A percentile compares a stretch with the other conserved stretches of the same genome.
Evolutionary conservation across 2,329 filamentous ascomycete species (phyloP).

Genomic region (Leptographium procerum): DNA sequence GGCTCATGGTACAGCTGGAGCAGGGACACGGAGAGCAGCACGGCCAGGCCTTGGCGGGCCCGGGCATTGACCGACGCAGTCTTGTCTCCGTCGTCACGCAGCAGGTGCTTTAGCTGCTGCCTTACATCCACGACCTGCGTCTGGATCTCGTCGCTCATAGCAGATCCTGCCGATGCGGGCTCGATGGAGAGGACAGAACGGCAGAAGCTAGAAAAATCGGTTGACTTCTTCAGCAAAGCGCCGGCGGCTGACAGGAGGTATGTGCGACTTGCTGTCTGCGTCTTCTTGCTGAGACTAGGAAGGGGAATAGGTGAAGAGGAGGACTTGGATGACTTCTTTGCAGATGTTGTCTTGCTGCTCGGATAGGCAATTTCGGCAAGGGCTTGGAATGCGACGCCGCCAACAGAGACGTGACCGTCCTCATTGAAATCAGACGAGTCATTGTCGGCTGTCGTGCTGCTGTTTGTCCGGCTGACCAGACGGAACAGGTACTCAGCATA

Average conservation of each 20-base stretch:
- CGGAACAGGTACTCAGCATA: slow-evolving; percentile 45
- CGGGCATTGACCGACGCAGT: slow-evolving; percentile 21
- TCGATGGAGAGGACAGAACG: slow-evolving; percentile 43
- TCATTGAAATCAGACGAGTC: slow-evolving; percentile 17
- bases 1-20: slow-evolving; percentile 77
- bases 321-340: background rate
- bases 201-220: slow-evolving; percentile 42
- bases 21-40: slow-evolving; percentile 75
- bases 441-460: slow-evolving; percentile 16
- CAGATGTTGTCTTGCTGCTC: slow-evolving; percentile 6
- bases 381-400: slow-evolving; percentile 35
- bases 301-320: slow-evolving; percentile 17
- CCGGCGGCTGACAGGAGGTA: slow-evolving; percentile 48
- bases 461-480: slow-evolving; percentile 28
- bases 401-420: slow-evolving; percentile 21
- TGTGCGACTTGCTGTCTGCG: slow-evolving; percentile 42
- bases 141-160: slow-evolving; percentile 44
- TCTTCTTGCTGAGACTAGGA: slow-evolving; percentile 37
- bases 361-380: slow-evolving; percentile 44
- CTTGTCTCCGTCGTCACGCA: slow-evolving; percentile 34
- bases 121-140: slow-evolving; percentile 40
- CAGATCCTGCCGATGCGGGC: slow-evolving; percentile 34
- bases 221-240: slow-evolving; percentile 41
- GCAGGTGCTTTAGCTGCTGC: slow-evolving; percentile 37
- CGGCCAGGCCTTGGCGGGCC: slow-evolving; percentile 54